These are phyloP conservation scores for Emmonsiellopsis sp. DNA, from an alignment of 2,329 filamentous ascomycete species.

Conservation along the genomic window DNA sequence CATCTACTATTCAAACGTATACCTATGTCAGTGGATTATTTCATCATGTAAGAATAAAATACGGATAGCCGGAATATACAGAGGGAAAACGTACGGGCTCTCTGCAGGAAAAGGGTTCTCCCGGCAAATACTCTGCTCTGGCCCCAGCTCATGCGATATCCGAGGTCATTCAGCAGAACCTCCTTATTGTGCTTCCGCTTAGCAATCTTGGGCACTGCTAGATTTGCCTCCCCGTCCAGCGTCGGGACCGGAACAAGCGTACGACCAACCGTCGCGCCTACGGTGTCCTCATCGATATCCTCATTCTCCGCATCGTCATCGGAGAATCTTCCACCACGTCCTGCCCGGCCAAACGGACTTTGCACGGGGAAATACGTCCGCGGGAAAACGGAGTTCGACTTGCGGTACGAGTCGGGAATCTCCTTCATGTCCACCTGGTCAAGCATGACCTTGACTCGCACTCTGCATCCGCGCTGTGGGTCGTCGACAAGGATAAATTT, in stretches of 20 bases:
- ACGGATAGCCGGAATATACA: neutral
- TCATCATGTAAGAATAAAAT: conserved; percentile 1
- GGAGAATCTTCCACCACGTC: conserved; percentile 66
- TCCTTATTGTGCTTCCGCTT: conserved; percentile 66
- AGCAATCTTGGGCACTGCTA: conserved; percentile 66
- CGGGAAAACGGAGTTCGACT: conserved; percentile 79
- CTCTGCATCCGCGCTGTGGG: conserved; percentile 65
- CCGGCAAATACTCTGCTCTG: conserved; percentile 87
- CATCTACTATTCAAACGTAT: conserved; percentile 57
- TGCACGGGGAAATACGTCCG: conserved; percentile 87
- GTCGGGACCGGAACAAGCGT: conserved; percentile 51
- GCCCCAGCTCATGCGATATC: conserved; percentile 92
- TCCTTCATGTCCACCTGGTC: conserved; percentile 90
- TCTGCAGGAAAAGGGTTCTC: conserved; percentile 77
- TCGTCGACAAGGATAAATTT: conserved; percentile 97
- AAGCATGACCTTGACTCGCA: conserved; percentile 86
- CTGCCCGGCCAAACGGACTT: conserved; percentile 60
- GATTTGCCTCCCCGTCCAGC: conserved; percentile 62
- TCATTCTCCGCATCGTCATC: conserved; percentile 57
- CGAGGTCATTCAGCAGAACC: conserved; percentile 83
- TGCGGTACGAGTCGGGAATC: conserved; percentile 91
- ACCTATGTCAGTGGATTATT: conserved; percentile 6
- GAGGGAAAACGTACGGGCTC: conserved; percentile 61
- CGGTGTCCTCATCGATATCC: conserved; percentile 18
- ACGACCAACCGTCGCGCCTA: conserved; percentile 26